Base-by-base conservation (phyloP, 345 rosid genomes). In the Gossypium bickii region DNA sequence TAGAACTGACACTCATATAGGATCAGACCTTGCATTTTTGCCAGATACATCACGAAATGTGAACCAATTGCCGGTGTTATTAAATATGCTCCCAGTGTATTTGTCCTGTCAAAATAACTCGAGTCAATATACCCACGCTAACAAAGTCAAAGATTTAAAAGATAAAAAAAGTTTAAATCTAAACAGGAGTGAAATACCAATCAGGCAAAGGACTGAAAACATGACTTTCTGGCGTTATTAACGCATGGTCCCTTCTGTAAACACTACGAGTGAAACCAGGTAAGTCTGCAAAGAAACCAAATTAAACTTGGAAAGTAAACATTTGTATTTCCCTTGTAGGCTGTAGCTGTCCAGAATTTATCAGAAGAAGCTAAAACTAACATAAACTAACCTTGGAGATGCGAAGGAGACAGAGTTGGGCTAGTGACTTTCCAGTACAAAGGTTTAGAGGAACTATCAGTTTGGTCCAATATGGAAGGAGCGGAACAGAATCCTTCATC, bases 211-310 rank as follows among this genome's bases (percentile, higher is more conserved):
- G 90, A 83, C 98, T 85, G 83, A 84, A 89, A 8, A 92, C 98
- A 82, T 94, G 98, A 83, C 98, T 92, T 81, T 94, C 98, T 0
- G 93, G 98, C 24, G 98, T 88, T 78, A 92, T 81, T 47, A 94
- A 82, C 61, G 98, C 98, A 83, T 92, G 98, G 76, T 91, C 94
- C 24, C 57, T 80, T 55, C 82, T 87, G 80, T 89, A 91, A 66
- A 91, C 93, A 75, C 98, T 94, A 78, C 98, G 81, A 63, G 97
- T 91, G 83, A 87, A 91, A 41, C 99, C 99, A 0, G 98, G 98
- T 83, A 94, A 84, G 81, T 94, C 99, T 92, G 88, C 74, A 71
- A 65, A 75, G 55, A 55, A 79, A 71, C 10, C 71, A 74, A 76
- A 63, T 80, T 51, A 57, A 57, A 24, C 34, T 61, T n/a, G 15